Percentiles rank a stretch among this genome's conserved stretches.
These are phyloP conservation scores for Pistacia integerrima DNA, from an alignment of 345 rosid species.

Conservation along the genomic window DNA sequence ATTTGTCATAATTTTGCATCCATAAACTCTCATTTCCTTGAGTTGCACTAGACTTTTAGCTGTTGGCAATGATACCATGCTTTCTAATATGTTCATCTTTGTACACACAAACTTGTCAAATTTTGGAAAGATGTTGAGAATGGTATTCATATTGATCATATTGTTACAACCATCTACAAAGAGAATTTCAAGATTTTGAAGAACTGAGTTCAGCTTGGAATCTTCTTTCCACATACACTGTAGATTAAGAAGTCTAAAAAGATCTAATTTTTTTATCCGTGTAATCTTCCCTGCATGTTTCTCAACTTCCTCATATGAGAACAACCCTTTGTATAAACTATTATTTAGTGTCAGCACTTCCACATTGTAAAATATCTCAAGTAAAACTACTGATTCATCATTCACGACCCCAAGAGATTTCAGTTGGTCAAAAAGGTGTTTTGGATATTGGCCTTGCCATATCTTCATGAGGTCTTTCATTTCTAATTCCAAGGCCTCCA, in stretches of 20 bases:
- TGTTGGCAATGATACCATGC: no score
- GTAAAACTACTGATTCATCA: not conserved
- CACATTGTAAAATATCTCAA: conserved; percentile 17
- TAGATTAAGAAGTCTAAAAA: not conserved
- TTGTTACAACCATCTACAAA: no score
- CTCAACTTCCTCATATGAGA: not conserved
- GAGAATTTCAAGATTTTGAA: conserved; percentile 10
- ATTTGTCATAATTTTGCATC: no score
- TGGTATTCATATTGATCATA: no score
- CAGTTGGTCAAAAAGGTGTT: not conserved
- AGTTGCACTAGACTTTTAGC: no score
- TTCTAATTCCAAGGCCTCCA: conserved; percentile 13
- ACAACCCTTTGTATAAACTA: conserved; percentile 11
- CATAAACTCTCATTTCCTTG: no score
- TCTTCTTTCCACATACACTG: conserved; percentile 14
- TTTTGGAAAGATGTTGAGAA: no score
- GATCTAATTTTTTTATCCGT: not conserved
- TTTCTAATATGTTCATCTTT: no score
- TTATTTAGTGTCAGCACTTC: not conserved
- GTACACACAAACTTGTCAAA: no score
- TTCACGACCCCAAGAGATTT: not conserved
- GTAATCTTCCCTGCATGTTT: not conserved
- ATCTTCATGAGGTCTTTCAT: not conserved
- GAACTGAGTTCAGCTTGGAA: not conserved
- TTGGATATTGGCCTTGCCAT: not conserved